Evolutionary conservation across 1,284 basidiomycete species (phyloP), one percentile per base, ranked within the genome.

Genomic region (Apiotrichum domesticum): DNA sequence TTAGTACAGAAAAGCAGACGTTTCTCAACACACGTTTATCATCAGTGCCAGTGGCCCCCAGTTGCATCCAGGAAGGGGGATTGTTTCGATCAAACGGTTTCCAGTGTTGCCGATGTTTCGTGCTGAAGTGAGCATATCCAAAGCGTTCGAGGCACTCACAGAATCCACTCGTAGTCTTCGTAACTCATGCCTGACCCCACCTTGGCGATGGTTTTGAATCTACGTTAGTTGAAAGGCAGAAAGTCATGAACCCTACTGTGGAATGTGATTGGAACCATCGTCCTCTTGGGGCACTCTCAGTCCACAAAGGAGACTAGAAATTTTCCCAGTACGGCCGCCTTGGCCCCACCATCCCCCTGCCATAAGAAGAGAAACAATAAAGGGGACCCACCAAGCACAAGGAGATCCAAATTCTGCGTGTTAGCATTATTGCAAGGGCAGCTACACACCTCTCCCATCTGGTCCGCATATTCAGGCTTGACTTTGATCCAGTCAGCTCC

Each of bases 401-500:
- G 76, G 0, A 94, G 82, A 62, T 95, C 93, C 3, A 92, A 84
- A 0, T 88, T 92, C 77, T 94, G 88, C 9, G 41, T 29, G 49
- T 63, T 52, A 58, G 57, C 7, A 14, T 29, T 6, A 47, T 35
- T 11, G 8, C 15, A n/a, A 32, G 7, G 3, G 6, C 3, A 6
- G 10, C 6, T 2, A 54, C 63, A 55, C 43, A 69, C 67, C 55
- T 71, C 69, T 29, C 69, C 69, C 69, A 71, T 71, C 49, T 71
- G 66, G 46, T 71, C 69, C 4, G 67, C 66, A 53, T 64, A 89
- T 89, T 96, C 93, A 6, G 93, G 93, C 72, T 96, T 97, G 40
- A 94, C 87, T 76, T 97, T 97, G 67, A 94, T 84, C 92, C 94
- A 97, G 66, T 90, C 87, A 67, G 85, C 83, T 64, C 87, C 90